Conservation (phyloP, 371 early-diverging fungal genomes). For the Circinella minor region DNA sequence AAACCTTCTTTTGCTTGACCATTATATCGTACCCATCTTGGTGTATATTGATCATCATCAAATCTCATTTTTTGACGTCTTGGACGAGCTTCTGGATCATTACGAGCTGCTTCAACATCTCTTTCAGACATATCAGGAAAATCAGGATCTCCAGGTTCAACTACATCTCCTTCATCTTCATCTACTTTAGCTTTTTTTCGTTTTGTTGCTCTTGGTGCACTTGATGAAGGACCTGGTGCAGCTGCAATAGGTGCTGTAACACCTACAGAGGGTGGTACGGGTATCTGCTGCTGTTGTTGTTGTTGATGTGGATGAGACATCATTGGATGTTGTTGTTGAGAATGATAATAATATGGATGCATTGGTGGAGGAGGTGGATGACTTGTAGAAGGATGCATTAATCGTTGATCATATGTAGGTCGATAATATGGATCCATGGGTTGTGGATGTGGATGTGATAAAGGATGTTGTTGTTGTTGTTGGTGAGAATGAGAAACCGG, state of each 20-base stretch:
- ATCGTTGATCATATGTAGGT: constrained; percentile 6
- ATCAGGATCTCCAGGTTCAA: constrained; percentile 41
- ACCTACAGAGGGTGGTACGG: not conserved
- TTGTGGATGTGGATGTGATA: constrained; percentile 15
- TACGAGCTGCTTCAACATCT: constrained; percentile 46
- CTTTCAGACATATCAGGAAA: constrained; percentile 52
- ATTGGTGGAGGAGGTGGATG: constrained; percentile 11
- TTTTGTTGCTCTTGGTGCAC: constrained; percentile 3
- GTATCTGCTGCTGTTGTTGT: constrained; percentile 8
- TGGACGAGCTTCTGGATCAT: constrained; percentile 57
- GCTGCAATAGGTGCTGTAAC: constrained; percentile 3
- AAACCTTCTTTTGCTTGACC: constrained; percentile 88
- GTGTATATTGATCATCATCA: constrained; percentile 86
- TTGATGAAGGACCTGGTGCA: not conserved
- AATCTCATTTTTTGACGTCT: constrained; percentile 76
- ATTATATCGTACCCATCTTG: constrained; percentile 81
- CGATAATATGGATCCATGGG: constrained; percentile 14
- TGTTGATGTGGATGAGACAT: constrained; percentile 9
- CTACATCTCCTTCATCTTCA: constrained; percentile 29
- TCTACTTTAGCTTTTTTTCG: constrained; percentile 12
- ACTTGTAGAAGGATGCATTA: constrained; percentile 14
- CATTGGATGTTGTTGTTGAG: constrained; percentile 14
- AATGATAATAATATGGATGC: constrained; percentile 28
- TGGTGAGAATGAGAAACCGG: not conserved
- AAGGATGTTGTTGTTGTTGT: not conserved